These are phyloP conservation scores for Nakaseomyces nivariensis DNA, from an alignment of 1,139 yeast species.

Conservation along the genomic window DNA sequence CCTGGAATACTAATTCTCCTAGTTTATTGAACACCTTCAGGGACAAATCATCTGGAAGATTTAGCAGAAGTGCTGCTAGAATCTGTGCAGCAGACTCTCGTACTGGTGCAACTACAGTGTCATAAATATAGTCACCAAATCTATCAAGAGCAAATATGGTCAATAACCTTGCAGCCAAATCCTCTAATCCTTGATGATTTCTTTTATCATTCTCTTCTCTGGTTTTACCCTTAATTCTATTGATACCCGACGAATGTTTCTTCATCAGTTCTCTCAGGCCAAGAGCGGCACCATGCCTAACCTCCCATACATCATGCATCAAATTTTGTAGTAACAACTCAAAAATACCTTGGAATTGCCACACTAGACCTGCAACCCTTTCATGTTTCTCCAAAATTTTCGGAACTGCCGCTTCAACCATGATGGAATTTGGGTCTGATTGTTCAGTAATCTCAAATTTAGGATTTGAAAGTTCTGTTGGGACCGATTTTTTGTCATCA, in stretches of 20 bases:
- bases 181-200: conserved; percentile 71
- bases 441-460: conserved; percentile 56
- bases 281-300: conserved; percentile 90
- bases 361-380: conserved; percentile 66
- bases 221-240: conserved; percentile 61
- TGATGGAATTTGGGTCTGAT: conserved; percentile 70
- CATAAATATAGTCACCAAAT: conserved; percentile 95
- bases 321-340: conserved; percentile 72
- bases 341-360: conserved; percentile 98
- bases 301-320: conserved; percentile 86
- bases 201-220: conserved; percentile 51
- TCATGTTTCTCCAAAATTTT: conserved; percentile 69
- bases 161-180: conserved; percentile 74
- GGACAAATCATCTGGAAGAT: conserved; percentile 50
- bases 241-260: conserved; percentile 80
- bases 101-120: conserved; percentile 97
- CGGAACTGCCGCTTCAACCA: conserved; percentile 69
- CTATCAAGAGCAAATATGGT: conserved; percentile 87
- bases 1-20: conserved; percentile 64
- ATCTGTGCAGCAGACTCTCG: conserved; percentile 96
- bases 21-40: conserved; percentile 57
- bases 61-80: conserved; percentile 74
- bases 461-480: conserved; percentile 14
- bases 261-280: conserved; percentile 83
- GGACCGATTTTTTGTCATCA: conserved; percentile 9